phyloP scores from a whole-genome alignment of 2,329 filamentous ascomycete species.

The Rachicladosporium sp. region DNA sequence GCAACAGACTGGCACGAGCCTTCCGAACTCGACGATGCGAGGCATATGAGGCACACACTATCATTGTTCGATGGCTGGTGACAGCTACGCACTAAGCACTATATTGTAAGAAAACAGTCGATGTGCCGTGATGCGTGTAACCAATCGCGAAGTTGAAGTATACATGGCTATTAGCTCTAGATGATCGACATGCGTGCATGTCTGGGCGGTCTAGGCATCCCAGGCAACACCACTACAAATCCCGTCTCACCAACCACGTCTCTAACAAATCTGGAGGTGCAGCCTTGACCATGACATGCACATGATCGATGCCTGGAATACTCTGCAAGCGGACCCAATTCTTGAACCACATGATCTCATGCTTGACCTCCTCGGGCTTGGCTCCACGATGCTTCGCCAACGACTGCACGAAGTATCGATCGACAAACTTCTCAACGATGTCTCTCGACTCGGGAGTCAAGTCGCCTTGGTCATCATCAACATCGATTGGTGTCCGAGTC shows the following conservation, averaged over 20 bases:
- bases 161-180: no score
- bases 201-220: no score
- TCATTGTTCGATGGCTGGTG: no score
- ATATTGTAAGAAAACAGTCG: no score
- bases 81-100: no score
- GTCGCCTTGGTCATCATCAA: constrained; percentile 53
- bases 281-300: constrained; percentile 82
- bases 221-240: background rate
- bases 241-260: background rate
- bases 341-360: constrained; percentile 71
- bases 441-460: constrained; percentile 51
- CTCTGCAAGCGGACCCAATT: constrained; percentile 83
- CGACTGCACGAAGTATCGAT: constrained; percentile 47
- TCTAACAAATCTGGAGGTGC: constrained; percentile 43
- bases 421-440: constrained; percentile 60
- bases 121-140: no score
- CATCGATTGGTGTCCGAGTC: constrained; percentile 74
- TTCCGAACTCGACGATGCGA: no score
- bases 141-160: no score
- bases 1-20: background rate
- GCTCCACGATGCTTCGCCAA: constrained; percentile 1
- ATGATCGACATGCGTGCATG: no score
- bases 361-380: constrained; percentile 31
- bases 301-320: constrained; percentile 78
- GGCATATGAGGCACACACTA: no score